Percentiles rank a stretch among this genome's conserved stretches.
Conservation (phyloP, 148 eudicot genomes). For the Talinum fruticosum region DNA sequence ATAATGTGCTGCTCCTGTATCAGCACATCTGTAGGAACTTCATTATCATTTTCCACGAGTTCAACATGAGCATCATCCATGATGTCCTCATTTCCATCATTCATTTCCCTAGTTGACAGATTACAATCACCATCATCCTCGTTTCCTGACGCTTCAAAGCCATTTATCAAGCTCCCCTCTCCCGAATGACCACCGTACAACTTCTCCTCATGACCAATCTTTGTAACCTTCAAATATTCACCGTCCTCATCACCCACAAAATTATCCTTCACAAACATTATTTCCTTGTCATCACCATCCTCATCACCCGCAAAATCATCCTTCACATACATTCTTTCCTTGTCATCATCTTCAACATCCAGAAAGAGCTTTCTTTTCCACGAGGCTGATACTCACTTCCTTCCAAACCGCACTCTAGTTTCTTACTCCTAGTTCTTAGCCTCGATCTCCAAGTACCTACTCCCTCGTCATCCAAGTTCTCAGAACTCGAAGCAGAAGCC, state of each 20-base stretch:
- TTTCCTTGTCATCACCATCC: constrained; percentile 44
- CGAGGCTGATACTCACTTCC: constrained; percentile 27
- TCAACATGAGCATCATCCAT: constrained; percentile 20
- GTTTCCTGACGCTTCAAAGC: constrained; percentile 25
- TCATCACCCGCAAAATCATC: constrained; percentile 26
- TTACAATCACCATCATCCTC: constrained; percentile 30
- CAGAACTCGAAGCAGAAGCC: constrained; percentile 30
- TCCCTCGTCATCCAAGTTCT: constrained; percentile 46
- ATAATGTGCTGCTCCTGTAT: constrained; percentile 30
- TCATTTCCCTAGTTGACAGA: constrained; percentile 18
- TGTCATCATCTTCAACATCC: constrained; percentile 40
- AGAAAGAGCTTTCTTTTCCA: constrained; percentile 60
- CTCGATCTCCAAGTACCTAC: constrained; percentile 54
- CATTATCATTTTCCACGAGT: constrained; percentile 26
- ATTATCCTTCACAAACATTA: constrained; percentile 16
- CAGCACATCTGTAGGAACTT: constrained; percentile 20
- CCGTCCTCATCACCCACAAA: constrained; percentile 33
- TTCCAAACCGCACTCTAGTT: constrained; percentile 21
- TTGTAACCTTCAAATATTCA: constrained; percentile 37
- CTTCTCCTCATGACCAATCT: constrained; percentile 39
- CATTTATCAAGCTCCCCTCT: constrained; percentile 30
- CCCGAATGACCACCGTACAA: constrained; percentile 28
- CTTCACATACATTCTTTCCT: constrained; percentile 24
- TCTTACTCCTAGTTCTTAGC: constrained; percentile 53
- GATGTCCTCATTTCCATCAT: constrained; percentile 26